Percentiles rank a stretch among this genome's conserved stretches.
These are phyloP conservation scores for Botryotinia narcissicola DNA, from an alignment of 2,329 filamentous ascomycete species.

Conservation along the genomic window DNA sequence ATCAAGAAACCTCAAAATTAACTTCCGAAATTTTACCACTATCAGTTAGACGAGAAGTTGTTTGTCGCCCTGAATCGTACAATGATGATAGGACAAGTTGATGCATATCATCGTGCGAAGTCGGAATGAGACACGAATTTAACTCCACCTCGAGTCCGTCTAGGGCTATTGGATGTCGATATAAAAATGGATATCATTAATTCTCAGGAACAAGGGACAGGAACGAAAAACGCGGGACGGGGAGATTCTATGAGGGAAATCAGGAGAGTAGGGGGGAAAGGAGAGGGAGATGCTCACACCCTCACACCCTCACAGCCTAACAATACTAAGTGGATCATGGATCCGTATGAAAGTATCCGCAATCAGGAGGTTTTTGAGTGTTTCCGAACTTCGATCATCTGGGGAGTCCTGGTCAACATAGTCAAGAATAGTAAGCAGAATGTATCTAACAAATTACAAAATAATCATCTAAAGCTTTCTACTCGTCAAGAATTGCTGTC, in stretches of 20 bases:
- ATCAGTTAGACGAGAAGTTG: not conserved
- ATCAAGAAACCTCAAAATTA: not conserved
- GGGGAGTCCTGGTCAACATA: not conserved
- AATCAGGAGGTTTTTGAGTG: not conserved
- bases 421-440: not conserved
- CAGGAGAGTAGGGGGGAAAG: not conserved
- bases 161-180: not conserved
- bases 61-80: not conserved
- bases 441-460: not conserved
- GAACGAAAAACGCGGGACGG: not conserved
- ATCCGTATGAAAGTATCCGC: not conserved
- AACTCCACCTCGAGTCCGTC: not conserved
- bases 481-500: not conserved
- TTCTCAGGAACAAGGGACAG: not conserved
- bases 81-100: not conserved
- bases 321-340: not conserved
- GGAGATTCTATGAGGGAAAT: not conserved
- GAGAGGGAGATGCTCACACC: not conserved
- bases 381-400: not conserved
- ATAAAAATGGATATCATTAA: not conserved
- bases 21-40: not conserved
- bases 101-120: not conserved
- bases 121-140: not conserved
- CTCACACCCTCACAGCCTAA: not conserved
- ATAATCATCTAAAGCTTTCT: not conserved